phyloP scores from a whole-genome alignment of 768 basidiomycete species.

The Mycena pura region DNA sequence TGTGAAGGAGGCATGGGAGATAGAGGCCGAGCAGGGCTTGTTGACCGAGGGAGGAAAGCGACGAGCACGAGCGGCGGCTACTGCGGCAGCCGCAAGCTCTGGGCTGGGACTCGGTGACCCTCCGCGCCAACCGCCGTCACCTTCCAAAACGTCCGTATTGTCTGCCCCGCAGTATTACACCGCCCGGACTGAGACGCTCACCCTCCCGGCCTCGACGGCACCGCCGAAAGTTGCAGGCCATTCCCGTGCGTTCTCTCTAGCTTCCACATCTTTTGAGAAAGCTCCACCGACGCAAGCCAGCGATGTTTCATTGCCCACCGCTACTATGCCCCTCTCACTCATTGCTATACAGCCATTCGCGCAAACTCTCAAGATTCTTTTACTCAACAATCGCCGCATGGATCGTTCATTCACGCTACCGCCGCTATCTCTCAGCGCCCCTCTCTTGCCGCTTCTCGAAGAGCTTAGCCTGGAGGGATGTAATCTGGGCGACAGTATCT shows the following conservation, averaged over 20 bases:
- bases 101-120: constrained; percentile 35
- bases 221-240: constrained; percentile 59
- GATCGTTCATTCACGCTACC: constrained; percentile 72
- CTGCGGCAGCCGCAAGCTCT: constrained; percentile 34
- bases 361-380: constrained; percentile 59
- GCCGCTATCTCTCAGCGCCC: constrained; percentile 33
- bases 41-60: constrained; percentile 77
- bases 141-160: constrained; percentile 45
- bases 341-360: constrained; percentile 69
- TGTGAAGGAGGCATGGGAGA: constrained; percentile 78
- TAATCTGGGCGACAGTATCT: constrained; percentile 64
- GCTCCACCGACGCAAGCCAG: neutral
- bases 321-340: constrained; percentile 69
- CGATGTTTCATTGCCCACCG: constrained; percentile 66
- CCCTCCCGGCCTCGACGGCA: constrained; percentile 66
- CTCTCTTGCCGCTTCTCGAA: constrained; percentile 69
- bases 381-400: constrained; percentile 68
- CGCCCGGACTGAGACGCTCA: constrained; percentile 61
- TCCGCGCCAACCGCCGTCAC: constrained; percentile 26
- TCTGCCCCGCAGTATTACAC: constrained; percentile 67
- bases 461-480: constrained; percentile 81
- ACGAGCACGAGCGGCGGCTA: constrained; percentile 63
- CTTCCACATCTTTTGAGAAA: constrained; percentile 29
- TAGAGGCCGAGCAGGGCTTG: constrained; percentile 78
- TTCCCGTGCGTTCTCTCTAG: constrained; percentile 67